Evolutionary conservation across 2,329 filamentous ascomycete species (phyloP), one percentile per base, ranked within the genome.

Genomic region (Verticillium zaregamsianum): DNA sequence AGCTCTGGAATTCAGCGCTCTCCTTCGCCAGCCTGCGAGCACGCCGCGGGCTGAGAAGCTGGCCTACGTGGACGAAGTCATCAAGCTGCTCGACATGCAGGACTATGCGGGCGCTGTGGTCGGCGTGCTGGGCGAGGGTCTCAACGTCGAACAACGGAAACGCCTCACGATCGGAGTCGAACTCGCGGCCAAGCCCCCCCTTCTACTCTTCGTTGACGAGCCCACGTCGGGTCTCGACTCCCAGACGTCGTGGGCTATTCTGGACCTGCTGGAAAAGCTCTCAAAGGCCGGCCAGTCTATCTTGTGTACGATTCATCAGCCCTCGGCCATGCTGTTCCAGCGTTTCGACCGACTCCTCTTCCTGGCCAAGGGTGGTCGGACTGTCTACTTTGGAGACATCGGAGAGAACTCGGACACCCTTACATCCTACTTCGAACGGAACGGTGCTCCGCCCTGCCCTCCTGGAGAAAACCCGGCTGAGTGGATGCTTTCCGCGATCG

Each of bases 271-370:
- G 52, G 90, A 96, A 75, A 97, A 96, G 76, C 82, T 97, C 39
- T 92, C 92, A 68, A 90, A 94, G 74, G 90, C 88, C 65, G 93
- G 94, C 15, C 92, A 96, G 73, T 93, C 94, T 59, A 92, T 97
- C 75, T 87, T 97, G n/a, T 97, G 93, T 79, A 97, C 94, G 0
- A 97, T 97, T 64, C 94, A 98, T 74, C 94, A 98, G 75, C 94
- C 94, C n/a, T 96, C 92, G 15, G 93, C 93, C 37, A 93, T 96
- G 84, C 83, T 97, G 59, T 97, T 97, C 80, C 91, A 97, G 73
- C 90, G 92, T 62, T 97, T 95, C 72, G 91, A 95, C 70, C 86
- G 90, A 62, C 84, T 95, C 7, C 81, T 94, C 33, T 92, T 95
- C 79, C 79, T 95, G 17, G 87, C 88, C 37, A 88, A 85, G 70